Evolutionary conservation across 345 rosid species (phyloP), one percentile per base, ranked within the genome.

Genomic region (Euphorbia tirucalli): DNA sequence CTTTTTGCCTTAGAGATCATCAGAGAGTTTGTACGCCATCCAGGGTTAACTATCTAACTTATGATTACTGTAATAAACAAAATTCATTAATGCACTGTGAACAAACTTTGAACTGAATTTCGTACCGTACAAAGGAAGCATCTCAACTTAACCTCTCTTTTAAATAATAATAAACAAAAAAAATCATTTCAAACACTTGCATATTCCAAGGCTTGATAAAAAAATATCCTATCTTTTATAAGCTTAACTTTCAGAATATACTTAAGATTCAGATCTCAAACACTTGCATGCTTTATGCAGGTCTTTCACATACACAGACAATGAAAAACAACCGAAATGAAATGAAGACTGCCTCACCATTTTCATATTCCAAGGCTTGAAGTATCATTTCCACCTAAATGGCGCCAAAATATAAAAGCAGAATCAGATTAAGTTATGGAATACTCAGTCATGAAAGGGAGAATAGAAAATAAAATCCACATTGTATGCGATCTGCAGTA

Each of bases 361-460:
- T 89, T 83, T 94, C 96, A 61, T 94, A 94, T 78, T 94, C 98
- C 72, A 92, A 79, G 52, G 97, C 98, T 86, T 94, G 98, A 78
- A 94, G 93, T 84, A 94, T 92, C 97, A 94, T 85, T 87, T 94
- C 98, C 73, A 90, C 89, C 93, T 88, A 65, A 49, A 76, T n/a
- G 61, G 60, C 72, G 24, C 39, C 75, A 27, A 31, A 57, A 69
- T 11, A 48, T 31, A 57, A 46, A 57, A 74, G 22, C 18, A 69
- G 56, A 59, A 79, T 76, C 64, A 77, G 71, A 68, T 49, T 28
- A 57, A 48, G 0, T 19, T 52, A 4, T 21, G 24, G 22, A n/a
- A 52, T 4, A 52, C 3, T 21, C 57, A n/a, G n/a, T 6, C 24
- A n/a, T 10, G 5, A 19, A 6, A 19, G 25, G 19, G 8, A 9